Evolutionary conservation across 202 grass and related monocot genomes (phyloP), one percentile per base, ranked within the genome.

Genomic region (Brachypodium distachyon): DNA sequence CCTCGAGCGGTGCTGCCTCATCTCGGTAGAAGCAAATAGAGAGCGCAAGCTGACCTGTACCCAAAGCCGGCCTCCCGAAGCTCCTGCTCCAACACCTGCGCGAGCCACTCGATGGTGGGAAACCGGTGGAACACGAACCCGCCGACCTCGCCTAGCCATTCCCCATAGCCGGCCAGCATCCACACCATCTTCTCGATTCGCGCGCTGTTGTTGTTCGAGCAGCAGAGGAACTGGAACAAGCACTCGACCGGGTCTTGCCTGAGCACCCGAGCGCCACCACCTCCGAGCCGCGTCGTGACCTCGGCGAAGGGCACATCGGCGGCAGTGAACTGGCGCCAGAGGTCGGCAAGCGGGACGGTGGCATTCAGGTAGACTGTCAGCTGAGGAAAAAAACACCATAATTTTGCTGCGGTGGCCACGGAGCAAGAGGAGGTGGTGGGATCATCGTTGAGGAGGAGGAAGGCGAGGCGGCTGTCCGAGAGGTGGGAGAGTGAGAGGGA

Each of bases 161-260:
- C 84, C 9, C 89, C 96, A 48, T 82, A 90, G 23, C 82, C 83
- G 9, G 90, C 87, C 64, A 92, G 76, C 67, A 76, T 61, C 74
- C 84, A 84, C 33, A 92, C 96, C 96, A 98, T 98, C 91, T 94
- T 95, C 80, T 98, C 85, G 54, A 98, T 98, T 63, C 96, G 77
- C 66, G 82, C 73, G 46, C 95, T 98, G 77, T 98, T 94, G 71
- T 98, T 98, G 56, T 98, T 98, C 39, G 96, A 98, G 61, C 91
- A 98, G 83, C 91, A 98, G 26, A 98, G 89, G 70, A 98, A 98
- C 85, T 98, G 91, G 76, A 98, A 98, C 41, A 90, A 22, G 44
- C 96, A 98, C 85, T 98, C 91, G 39, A 92, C 80, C 17, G 91
- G 91, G 16, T 98, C 96, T 73, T 98, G 91, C 70, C 91, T 74